Base-by-base conservation (phyloP, 768 basidiomycete species). In the Phanerochaete sordida region DNA sequence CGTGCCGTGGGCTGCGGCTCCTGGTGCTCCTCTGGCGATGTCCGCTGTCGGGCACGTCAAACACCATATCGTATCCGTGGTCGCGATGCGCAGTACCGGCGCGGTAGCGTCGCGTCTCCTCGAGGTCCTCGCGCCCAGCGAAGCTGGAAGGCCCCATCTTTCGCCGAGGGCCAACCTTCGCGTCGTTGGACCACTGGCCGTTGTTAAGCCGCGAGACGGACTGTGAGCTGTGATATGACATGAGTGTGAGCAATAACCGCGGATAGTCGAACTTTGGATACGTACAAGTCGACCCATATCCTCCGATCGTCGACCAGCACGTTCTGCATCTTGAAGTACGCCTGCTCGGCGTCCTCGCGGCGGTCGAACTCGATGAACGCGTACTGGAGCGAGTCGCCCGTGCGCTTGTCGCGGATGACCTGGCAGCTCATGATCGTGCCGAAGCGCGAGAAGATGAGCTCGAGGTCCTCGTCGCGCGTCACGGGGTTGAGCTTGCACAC, bases 271-370 rank as follows among this genome's bases (percentile, higher is more conserved):
- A 56, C 55, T 46, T 37, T n/a, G 21, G 54, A n/a, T n/a, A 80
- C 90, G 62, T 66, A 95, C 90, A 99, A 98, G 75, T 98, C 97
- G 63, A 99, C 96, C 93, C 96, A 98, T 68, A 99, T 98, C 13
- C 97, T 85, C 15, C 95, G 84, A 73, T 99, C 97, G 70, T 99
- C 97, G 13, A 99, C 91, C 12, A 99, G 78, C 0, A 98, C 97
- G 67, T 98, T 98, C 72, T 98, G 97, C 97, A 99, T 99, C 74
- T 98, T 99, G 77, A 98, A 95, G 73, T 98, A 99, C 9, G 93
- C 97, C 85, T 94, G 90, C 73, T 99, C 96, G 8, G 96, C 95
- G 37, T 95, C 90, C 62, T 93, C 94, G 45, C 87, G 77, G 71
- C 91, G 92, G 69, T 95, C 94, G 76, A 98, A 99, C 74, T 99